Conservation (phyloP, 345 rosid genomes). For the Conringia planisiliqua region DNA sequence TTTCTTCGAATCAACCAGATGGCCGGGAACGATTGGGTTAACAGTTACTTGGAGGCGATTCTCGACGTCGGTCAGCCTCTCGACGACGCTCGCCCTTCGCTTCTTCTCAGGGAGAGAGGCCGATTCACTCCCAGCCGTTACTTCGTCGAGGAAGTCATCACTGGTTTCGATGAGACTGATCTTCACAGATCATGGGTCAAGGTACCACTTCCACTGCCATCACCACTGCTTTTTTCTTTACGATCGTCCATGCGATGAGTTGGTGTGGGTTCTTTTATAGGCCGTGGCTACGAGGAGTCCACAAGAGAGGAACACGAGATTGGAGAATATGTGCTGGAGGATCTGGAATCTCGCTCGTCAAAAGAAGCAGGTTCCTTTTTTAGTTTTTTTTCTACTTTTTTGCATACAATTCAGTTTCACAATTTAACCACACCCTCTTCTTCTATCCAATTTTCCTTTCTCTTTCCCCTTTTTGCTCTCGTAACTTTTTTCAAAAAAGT, state of each 20-base stretch:
- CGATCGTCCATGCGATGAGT: background rate
- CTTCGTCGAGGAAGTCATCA: conserved; percentile 95
- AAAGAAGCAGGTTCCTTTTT: conserved; percentile 76
- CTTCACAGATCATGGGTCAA: conserved; percentile 85
- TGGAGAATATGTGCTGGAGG: conserved; percentile 99
- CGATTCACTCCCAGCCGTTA: conserved; percentile 96
- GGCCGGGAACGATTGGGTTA: conserved; percentile 99
- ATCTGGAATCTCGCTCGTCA: conserved; percentile 99
- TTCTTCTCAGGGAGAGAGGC: conserved; percentile 89
- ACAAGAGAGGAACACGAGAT: conserved; percentile 91
- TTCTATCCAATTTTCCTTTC: background rate
- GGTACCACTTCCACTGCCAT: conserved; percentile 22
- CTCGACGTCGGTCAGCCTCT: conserved; percentile 93
- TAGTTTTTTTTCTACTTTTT: background rate
- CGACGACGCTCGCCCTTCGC: conserved; percentile 76
- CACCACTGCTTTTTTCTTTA: background rate
- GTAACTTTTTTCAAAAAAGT: background rate
- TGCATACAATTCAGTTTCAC: no score
- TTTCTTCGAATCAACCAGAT: conserved; percentile 38
- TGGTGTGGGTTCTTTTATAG: conserved; percentile 26
- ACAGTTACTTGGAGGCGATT: conserved; percentile 96
- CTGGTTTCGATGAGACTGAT: conserved; percentile 98
- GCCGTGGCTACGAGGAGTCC: conserved; percentile 98
- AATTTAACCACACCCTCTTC: no score
- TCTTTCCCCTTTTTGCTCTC: background rate